Evolutionary conservation across 2,329 filamentous ascomycete genomes (phyloP).

Genomic region (Aspergillus hortae): DNA sequence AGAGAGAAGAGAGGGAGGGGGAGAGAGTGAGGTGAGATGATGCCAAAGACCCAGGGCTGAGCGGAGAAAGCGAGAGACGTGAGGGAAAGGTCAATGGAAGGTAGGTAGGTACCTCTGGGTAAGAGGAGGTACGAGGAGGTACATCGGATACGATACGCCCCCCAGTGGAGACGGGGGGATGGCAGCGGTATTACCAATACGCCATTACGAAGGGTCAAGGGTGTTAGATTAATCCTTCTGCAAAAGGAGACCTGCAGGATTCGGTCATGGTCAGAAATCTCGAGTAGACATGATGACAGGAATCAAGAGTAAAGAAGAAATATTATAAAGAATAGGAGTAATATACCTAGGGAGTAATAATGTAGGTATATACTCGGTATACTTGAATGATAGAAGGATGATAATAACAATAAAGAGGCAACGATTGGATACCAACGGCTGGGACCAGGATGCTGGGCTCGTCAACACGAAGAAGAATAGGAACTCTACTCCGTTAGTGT

Average conservation of each 20-base stretch:
- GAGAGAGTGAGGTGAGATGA: conserved; percentile 21
- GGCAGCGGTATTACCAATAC: not conserved
- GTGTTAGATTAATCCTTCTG: not conserved
- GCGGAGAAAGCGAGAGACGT: conserved; percentile 14
- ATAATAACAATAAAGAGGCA: conserved; percentile 2
- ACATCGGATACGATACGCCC: not conserved
- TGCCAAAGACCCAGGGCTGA: conserved; percentile 23
- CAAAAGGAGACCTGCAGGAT: not conserved
- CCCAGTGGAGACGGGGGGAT: not conserved
- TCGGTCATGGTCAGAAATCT: no score
- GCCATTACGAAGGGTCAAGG: not conserved
- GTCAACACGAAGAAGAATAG: not conserved
- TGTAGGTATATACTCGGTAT: not conserved
- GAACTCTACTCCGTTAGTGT: no score
- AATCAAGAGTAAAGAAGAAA: no score
- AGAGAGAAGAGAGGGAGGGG: conserved; percentile 9
- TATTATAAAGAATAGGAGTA: not conserved
- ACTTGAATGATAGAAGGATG: conserved; percentile 3
- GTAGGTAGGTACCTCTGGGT: conserved; percentile 4
- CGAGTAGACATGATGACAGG: not conserved
- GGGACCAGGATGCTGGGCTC: not conserved
- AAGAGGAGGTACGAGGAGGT: conserved; percentile 5
- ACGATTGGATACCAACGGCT: not conserved
- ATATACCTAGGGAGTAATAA: not conserved
- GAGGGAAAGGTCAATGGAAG: conserved; percentile 7